Base-by-base conservation (phyloP, 331 rosid species). In the Rhamnella rubrinervis region DNA sequence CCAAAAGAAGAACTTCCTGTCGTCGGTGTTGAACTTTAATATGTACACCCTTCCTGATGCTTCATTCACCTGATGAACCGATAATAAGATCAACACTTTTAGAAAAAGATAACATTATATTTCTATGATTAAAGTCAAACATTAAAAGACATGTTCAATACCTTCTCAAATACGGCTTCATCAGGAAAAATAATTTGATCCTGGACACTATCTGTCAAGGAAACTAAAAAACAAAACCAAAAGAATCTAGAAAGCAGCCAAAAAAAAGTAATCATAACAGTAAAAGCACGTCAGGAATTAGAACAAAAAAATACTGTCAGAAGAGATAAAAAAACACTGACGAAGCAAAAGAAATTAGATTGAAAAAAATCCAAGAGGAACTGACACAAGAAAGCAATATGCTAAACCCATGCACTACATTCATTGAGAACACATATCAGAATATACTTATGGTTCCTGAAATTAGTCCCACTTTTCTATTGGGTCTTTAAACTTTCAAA, bases 151-250 rank as follows among this genome's bases (percentile, higher is more conserved):
- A 69, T 68, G 62, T 16, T 12, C 55, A 18, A 55, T 81, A 90
- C 98, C 98, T 93, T 87, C 82, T 90, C 98, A 76, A 93, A 90
- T 79, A 83, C 77, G 69, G 98, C 98, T 78, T 93, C 98, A 41
- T 84, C 89, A 18, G 98, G 98, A 82, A 93, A 90, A 59, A 93
- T 77, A 76, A 93, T 93, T 76, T 93, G 98, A 78, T 93, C 97
- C 98, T 93, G 74, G 68, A 77, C 66, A 75, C 50, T 65, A 73
- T 57, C 58, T 62, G 82, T 93, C 74, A 93, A 90, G 93, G 70
- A 86, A 74, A 81, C 65, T 38, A 57, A 39, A 39, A 28, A 31
- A 51, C 15, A 58, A 59, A 23, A 25, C 59, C 41, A 63, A 26
- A 35, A 40, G 59, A 18, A 7, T 4, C 26, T 14, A 59, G 55